A percentile compares a stretch with the other conserved stretches of the same genome.
Conservation (phyloP, 257 asterid genomes). For the Mentha longifolia region DNA sequence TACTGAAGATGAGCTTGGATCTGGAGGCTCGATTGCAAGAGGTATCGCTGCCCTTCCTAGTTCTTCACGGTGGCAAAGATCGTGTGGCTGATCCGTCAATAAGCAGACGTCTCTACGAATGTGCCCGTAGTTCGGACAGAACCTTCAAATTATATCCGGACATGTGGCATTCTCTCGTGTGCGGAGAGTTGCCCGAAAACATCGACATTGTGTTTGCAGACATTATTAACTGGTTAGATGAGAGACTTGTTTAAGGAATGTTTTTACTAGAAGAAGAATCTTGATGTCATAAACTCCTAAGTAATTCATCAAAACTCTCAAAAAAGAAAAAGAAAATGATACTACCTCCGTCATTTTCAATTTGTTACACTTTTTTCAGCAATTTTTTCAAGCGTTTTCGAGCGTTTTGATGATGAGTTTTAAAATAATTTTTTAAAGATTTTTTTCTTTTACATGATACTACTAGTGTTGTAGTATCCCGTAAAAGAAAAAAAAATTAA, state of each 20-base stretch:
- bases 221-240: conserved; percentile 48
- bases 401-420: too few relatives aligned
- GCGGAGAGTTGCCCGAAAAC: conserved; percentile 61
- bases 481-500: too few relatives aligned
- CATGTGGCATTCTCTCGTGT: conserved; percentile 70
- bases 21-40: conserved; percentile 53
- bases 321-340: too few relatives aligned
- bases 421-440: too few relatives aligned
- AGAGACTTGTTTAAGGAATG: not conserved
- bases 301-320: too few relatives aligned
- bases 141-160: conserved; percentile 55
- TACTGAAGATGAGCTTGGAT: conserved; percentile 47
- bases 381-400: too few relatives aligned
- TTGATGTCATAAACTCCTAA: not conserved
- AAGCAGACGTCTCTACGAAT: conserved; percentile 48
- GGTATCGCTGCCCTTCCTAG: conserved; percentile 58
- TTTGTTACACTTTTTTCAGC: too few relatives aligned
- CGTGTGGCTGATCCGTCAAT: conserved; percentile 52
- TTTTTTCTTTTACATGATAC: too few relatives aligned
- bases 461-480: too few relatives aligned
- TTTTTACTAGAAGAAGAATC: not conserved
- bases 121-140: conserved; percentile 56
- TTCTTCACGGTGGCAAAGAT: conserved; percentile 61
- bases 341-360: too few relatives aligned
- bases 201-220: conserved; percentile 49